phyloP scores from a whole-genome alignment of 2,329 filamentous ascomycete species.

The Neofusicoccum parvum region DNA sequence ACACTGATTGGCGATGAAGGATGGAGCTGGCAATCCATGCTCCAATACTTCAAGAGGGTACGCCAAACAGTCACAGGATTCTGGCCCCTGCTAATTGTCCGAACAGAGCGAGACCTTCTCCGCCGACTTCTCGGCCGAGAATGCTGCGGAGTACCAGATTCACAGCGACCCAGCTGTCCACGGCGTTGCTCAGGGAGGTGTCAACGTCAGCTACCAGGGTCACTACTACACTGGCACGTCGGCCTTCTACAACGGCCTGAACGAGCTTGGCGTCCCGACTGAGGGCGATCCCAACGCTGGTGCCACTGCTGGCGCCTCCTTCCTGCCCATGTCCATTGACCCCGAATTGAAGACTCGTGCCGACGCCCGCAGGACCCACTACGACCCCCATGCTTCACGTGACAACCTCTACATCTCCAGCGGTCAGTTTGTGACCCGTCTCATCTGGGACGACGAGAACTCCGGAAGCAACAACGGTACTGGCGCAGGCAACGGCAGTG shows the following conservation, averaged over 20 bases:
- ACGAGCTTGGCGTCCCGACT: constrained; percentile 14
- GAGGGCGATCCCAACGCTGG: constrained; percentile 11
- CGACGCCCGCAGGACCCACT: constrained; percentile 34
- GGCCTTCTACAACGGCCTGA: constrained; percentile 28
- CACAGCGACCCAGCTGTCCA: constrained; percentile 28
- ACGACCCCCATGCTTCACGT: constrained; percentile 32
- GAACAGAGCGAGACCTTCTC: constrained; percentile 30
- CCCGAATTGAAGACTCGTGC: constrained; percentile 29
- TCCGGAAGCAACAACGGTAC: background rate
- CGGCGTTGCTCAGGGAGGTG: constrained; percentile 27
- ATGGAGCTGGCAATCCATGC: constrained; percentile 35
- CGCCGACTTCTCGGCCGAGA: constrained; percentile 24
- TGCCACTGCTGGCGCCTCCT: constrained; percentile 4
- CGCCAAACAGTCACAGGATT: background rate
- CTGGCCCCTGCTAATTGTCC: background rate
- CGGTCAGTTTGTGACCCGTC: constrained; percentile 19
- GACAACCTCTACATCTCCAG: constrained; percentile 27
- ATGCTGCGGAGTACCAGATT: constrained; percentile 31
- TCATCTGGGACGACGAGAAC: constrained; percentile 1
- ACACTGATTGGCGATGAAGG: constrained; percentile 17
- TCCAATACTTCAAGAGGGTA: constrained; percentile 36
- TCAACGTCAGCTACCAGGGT: constrained; percentile 30
- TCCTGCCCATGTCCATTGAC: constrained; percentile 32
- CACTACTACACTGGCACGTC: constrained; percentile 27
- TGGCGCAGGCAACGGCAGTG: background rate